A percentile compares a stretch with the other conserved stretches of the same genome.
Evolutionary conservation across 148 eudicot genomes (phyloP).

Genomic region (Camellia sinensis): DNA sequence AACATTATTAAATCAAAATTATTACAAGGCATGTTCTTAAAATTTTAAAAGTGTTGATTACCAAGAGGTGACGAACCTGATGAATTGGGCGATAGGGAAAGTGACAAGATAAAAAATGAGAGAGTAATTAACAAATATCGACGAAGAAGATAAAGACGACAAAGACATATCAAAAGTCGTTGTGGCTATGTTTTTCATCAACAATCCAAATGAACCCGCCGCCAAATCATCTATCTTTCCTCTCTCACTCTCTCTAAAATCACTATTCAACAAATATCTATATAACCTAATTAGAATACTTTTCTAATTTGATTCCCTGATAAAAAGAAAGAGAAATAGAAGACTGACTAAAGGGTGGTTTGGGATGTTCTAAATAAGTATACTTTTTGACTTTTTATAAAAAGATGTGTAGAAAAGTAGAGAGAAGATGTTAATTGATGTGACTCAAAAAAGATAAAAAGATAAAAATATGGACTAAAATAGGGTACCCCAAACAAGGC

Average conservation of each 20-base stretch:
- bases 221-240: constrained; percentile 16
- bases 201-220: constrained; percentile 13
- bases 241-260: not conserved
- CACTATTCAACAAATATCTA: not conserved
- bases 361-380: too few relatives aligned
- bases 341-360: too few relatives aligned
- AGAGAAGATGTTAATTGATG: too few relatives aligned
- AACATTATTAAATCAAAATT: not conserved
- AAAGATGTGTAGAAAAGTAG: too few relatives aligned
- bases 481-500: too few relatives aligned
- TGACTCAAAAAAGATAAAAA: too few relatives aligned
- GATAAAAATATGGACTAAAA: too few relatives aligned
- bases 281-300: not conserved
- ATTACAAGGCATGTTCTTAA: not conserved
- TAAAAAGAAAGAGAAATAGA: not conserved
- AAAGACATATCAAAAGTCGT: not conserved
- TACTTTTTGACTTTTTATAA: too few relatives aligned
- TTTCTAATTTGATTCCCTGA: not conserved
- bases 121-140: constrained; percentile 25
- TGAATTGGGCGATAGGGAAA: constrained; percentile 31
- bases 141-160: constrained; percentile 1
- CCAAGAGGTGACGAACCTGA: constrained; percentile 31
- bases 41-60: not conserved
- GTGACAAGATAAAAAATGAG: constrained; percentile 30
- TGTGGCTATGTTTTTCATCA: not conserved